These are phyloP conservation scores for Thermothelomyces thermophilus DNA, from an alignment of 2,329 filamentous ascomycete genomes.

Conservation along the genomic window DNA sequence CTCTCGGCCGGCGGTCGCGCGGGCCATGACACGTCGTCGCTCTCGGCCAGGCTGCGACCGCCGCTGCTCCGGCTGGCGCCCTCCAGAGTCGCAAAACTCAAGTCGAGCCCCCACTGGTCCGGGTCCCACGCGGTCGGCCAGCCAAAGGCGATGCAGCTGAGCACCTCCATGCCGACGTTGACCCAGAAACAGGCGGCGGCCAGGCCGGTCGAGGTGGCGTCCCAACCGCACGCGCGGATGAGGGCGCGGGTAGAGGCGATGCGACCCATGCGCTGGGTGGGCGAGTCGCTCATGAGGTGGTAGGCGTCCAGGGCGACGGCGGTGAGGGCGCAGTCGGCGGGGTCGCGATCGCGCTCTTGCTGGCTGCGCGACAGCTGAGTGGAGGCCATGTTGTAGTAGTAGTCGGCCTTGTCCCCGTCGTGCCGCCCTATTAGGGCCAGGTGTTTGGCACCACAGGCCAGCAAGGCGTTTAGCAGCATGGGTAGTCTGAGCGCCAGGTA, in stretches of 20 bases:
- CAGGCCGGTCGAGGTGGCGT: slow-evolving; percentile 68
- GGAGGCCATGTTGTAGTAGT: slow-evolving; percentile 83
- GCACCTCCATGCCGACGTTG: slow-evolving; percentile 83
- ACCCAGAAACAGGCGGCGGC: slow-evolving; percentile 91
- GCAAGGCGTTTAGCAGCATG: slow-evolving; percentile 81
- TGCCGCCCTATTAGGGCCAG: slow-evolving; percentile 65
- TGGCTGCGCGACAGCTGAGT: slow-evolving; percentile 67
- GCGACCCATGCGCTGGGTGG: slow-evolving; percentile 78
- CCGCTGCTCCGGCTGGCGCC: slow-evolving; percentile 13
- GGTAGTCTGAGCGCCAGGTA: slow-evolving; percentile 75
- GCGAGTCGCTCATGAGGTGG: slow-evolving; percentile 81
- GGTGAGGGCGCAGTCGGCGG: slow-evolving; percentile 75
- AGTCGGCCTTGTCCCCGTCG: slow-evolving; percentile 67
- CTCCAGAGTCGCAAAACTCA: slow-evolving; percentile 49
- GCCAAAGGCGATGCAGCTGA: slow-evolving; percentile 80
- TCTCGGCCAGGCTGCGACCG: slow-evolving; percentile 16
- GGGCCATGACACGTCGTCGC: slow-evolving; percentile 4
- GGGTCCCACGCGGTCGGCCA: slow-evolving; percentile 86
- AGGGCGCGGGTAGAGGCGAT: slow-evolving; percentile 77
- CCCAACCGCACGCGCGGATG: slow-evolving; percentile 87
- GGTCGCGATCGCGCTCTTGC: slow-evolving; percentile 79
- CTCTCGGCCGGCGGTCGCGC: slow-evolving; percentile 11
- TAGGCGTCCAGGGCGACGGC: slow-evolving; percentile 88
- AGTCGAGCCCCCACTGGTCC: slow-evolving; percentile 81
- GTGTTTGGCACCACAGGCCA: slow-evolving; percentile 83